Percentiles rank a stretch among this genome's conserved stretches.
Conservation (phyloP, 73 alveolate genomes). For the Tetrahymena elliotti region DNA sequence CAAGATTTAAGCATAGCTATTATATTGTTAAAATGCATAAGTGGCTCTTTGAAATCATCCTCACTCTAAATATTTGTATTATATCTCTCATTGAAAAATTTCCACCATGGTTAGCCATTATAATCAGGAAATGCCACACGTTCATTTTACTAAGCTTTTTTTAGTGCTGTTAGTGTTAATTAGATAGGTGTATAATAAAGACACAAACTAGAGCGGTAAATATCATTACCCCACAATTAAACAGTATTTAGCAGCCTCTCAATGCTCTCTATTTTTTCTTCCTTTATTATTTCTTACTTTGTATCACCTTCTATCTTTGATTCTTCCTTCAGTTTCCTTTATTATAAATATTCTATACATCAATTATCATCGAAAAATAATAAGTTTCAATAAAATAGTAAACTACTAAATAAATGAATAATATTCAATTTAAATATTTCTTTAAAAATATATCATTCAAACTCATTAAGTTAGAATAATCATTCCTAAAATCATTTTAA, state of each 20-base stretch:
- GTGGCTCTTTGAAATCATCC: not conserved
- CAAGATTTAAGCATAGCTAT: not conserved
- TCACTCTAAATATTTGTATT: not conserved
- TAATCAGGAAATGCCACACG: not conserved
- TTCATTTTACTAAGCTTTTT: not conserved
- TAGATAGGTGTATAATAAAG: not conserved
- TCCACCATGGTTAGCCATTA: not conserved
- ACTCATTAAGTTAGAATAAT: too few relatives aligned
- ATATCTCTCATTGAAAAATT: not conserved
- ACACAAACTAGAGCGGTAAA: not conserved
- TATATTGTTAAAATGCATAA: not conserved
- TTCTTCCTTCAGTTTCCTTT: not conserved
- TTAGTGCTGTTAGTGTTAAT: not conserved
- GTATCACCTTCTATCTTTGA: not conserved
- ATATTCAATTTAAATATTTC: not conserved
- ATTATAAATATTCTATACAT: too few relatives aligned
- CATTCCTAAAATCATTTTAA: too few relatives aligned
- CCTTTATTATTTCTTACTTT: not conserved
- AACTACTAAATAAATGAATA: too few relatives aligned
- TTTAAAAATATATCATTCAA: too few relatives aligned
- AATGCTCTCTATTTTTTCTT: not conserved
- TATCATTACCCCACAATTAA: not conserved
- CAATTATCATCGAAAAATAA: too few relatives aligned
- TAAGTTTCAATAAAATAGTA: not conserved
- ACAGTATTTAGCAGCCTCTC: not conserved